phyloP scores from a whole-genome alignment of 129 eudicot species.

The Glebionis coronaria region DNA sequence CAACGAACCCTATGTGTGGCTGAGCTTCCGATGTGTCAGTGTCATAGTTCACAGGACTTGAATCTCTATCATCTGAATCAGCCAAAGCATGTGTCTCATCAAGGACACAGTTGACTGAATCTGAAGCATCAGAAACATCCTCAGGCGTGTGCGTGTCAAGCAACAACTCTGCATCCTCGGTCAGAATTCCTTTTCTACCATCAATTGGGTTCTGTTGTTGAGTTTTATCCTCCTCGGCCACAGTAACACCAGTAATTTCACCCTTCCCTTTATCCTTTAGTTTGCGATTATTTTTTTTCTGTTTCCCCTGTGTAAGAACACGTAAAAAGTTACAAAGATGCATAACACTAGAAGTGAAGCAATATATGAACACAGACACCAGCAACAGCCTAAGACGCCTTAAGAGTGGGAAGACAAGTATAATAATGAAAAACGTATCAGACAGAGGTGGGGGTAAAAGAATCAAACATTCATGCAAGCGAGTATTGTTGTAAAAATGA shows the following conservation, averaged over 20 bases:
- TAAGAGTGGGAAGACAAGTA: no score
- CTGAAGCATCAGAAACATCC: constrained; percentile 77
- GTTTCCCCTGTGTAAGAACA: constrained; percentile 54
- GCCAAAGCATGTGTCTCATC: constrained; percentile 48
- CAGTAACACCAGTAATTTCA: constrained; percentile 40
- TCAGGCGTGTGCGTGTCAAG: constrained; percentile 43
- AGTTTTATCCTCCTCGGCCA: constrained; percentile 23
- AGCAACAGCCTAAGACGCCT: no score
- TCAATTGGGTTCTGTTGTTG: constrained; percentile 34
- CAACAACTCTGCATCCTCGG: constrained; percentile 42
- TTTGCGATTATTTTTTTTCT: constrained; percentile 74
- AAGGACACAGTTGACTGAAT: constrained; percentile 49
- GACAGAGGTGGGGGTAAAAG: no score
- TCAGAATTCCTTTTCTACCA: background rate
- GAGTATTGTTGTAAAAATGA: no score
- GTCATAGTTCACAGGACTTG: constrained; percentile 78
- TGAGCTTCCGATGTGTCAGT: constrained; percentile 73
- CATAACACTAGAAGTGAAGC: no score
- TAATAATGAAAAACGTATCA: no score
- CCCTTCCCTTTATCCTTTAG: constrained; percentile 73
- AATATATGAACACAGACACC: no score
- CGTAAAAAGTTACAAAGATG: no score
- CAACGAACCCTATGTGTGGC: constrained; percentile 49
- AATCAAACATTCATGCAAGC: no score
- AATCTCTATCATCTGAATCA: constrained; percentile 77